phyloP scores from a whole-genome alignment of 2,329 filamentous ascomycete genomes.

The Tolypocladium amazonense region DNA sequence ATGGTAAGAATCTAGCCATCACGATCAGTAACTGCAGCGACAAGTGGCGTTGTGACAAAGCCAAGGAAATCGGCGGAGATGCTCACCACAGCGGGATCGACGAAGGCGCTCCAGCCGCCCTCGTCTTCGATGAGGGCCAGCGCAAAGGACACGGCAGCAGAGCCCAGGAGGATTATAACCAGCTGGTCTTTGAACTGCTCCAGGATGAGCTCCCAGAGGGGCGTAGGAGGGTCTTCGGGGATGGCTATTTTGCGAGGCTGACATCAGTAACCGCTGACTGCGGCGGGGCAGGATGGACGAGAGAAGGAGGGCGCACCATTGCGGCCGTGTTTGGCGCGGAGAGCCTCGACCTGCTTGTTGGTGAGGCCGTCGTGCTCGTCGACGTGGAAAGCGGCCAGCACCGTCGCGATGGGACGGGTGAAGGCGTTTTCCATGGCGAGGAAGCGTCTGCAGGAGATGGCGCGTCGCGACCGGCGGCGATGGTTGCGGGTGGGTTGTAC shows the following conservation, averaged over 20 bases:
- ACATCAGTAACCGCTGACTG: constrained; percentile 6
- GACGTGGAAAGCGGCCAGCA: constrained; percentile 49
- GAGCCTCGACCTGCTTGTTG: constrained; percentile 45
- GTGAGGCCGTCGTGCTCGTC: constrained; percentile 44
- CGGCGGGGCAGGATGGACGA: neutral
- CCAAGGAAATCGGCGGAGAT: neutral
- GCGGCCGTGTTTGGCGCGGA: constrained; percentile 49
- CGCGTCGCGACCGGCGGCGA: neutral
- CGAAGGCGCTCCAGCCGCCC: constrained; percentile 93
- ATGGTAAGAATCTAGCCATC: constrained; percentile 77
- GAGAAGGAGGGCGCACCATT: constrained; percentile 44
- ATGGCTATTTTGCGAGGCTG: constrained; percentile 31
- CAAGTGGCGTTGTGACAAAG: neutral
- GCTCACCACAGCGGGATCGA: constrained; percentile 88
- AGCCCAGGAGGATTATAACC: constrained; percentile 87
- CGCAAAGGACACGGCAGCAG: constrained; percentile 86
- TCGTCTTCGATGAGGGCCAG: constrained; percentile 88
- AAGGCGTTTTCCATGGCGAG: constrained; percentile 53
- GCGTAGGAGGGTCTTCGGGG: constrained; percentile 85
- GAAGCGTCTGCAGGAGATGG: neutral
- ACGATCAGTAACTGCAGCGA: neutral
- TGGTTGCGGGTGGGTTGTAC: neutral
- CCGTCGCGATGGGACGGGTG: constrained; percentile 43
- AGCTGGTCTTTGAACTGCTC: constrained; percentile 99
- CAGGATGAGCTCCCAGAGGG: constrained; percentile 89